Evolutionary conservation across 2,329 filamentous ascomycete genomes (phyloP), one percentile per base, ranked within the genome.

Genomic region (Clonostachys chloroleuca): DNA sequence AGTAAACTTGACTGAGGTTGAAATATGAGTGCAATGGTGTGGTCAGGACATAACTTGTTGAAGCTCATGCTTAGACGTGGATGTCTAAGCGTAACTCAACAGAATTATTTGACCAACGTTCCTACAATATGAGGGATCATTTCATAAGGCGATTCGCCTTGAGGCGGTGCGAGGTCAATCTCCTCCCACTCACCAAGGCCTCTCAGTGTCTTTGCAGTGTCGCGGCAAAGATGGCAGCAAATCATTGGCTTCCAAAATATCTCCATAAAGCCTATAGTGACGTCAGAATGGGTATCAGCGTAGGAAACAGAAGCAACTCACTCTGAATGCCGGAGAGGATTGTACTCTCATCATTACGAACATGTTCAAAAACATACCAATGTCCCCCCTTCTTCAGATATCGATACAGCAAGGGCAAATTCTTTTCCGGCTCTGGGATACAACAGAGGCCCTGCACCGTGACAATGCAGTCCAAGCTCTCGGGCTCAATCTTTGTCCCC

Each of bases 341-440:
- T 6, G 66, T 67, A 10, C 65, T 66, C 6, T 59, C 54, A 36
- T 65, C 63, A 43, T 61, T 62, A 46, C 61, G 57, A 36, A 86
- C 78, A 55, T 86, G 82, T 65, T 86, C 82, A 54, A 75, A 84
- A 1, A 81, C 72, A 51, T 83, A 81, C 80, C 81, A 84, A 36
- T 75, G 66, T 0, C 82, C 82, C 4, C 82, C 82, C 7, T 77
- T 74, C 63, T 81, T 83, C 50, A 86, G 67, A 46, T 76, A 73
- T 20, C 68, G 62, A 59, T 83, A 84, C 30, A 86, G 60, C 52
- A 75, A 71, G 47, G 61, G 62, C 49, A 83, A 73, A 49, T 83
- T 80, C 54, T 66, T 64, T 55, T 78, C 66, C 4, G 80, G 81
- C 5, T 81, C 74, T 0, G 83, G 83, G 44, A 86, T 83, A 53